Evolutionary conservation across 2,329 filamentous ascomycete genomes (phyloP), one percentile per base, ranked within the genome.

Genomic region (Keithomyces neogunnii): DNA sequence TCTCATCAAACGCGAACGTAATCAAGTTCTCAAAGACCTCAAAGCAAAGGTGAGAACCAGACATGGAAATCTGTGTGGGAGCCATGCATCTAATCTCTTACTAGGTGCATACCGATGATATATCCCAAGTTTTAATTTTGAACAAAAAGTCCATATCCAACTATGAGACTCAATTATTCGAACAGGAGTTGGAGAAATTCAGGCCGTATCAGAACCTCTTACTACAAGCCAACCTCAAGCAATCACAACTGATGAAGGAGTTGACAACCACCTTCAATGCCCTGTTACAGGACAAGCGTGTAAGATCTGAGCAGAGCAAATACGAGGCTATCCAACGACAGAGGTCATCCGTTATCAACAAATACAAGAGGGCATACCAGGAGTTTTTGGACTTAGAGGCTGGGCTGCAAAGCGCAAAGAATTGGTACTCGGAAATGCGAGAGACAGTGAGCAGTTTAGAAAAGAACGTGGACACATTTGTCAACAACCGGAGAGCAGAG

Each of bases 161-260:
- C 62, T 92, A 93, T 62, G 93, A 99, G 67, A 85, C 78, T 10
- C 89, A 96, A 62, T 78, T 99, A 3, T 99, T 99, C 71, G 88
- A 96, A 65, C 84, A 89, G 13, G 93, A 99, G 68, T 77, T 99
- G n/a, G 92, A 97, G 69, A 99, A 99, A 67, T 99, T 96, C 70
- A 78, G 90, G 42, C 87, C 90, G 31, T 89, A 96, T 62, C 93
- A 97, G 65, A 96, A 86, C 61, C 84, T 93, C 35, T 79, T 99
- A 13, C 73, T 96, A 7, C 90, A 96, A 66, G 91, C 93, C 11
- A 95, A 90, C 56, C 93, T 99, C 70, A 99, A 96, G 70, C 93
- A 99, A 67, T 84, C 88, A 0, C 85, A 89, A 0, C 73, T 99
- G 50, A 90, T 99, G 83, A 97, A 97, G 68, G 93, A 99, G 60